phyloP scores from a whole-genome alignment of 1,284 basidiomycete genomes.

The Rhodofomes roseus region DNA sequence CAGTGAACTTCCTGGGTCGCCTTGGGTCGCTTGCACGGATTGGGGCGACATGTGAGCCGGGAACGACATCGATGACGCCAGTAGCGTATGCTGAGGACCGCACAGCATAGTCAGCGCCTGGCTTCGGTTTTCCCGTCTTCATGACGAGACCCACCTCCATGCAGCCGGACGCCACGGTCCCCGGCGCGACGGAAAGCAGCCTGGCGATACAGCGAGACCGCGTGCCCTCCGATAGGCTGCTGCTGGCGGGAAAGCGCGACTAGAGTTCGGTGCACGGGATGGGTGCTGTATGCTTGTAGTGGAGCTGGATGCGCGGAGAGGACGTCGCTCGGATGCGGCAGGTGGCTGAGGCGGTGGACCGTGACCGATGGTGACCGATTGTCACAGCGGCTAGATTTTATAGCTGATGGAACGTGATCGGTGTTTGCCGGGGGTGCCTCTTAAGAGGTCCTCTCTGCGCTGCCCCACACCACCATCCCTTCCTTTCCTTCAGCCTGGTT shows the following conservation, averaged over 20 bases:
- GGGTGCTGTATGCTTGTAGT: neutral
- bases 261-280: neutral
- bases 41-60: neutral
- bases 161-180: neutral
- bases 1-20: neutral
- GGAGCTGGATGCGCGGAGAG: neutral
- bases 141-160: neutral
- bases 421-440: slow-evolving; percentile 24
- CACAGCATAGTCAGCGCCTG: neutral
- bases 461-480: slow-evolving; percentile 17
- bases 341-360: neutral
- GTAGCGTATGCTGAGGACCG: neutral
- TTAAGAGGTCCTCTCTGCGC: slow-evolving; percentile 20
- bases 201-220: neutral
- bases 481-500: slow-evolving; percentile 15
- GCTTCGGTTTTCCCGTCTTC: neutral
- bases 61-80: neutral
- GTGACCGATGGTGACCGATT: slow-evolving; percentile 28
- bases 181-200: neutral
- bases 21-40: neutral
- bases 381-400: slow-evolving; percentile 29
- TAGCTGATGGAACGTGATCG: slow-evolving; percentile 29
- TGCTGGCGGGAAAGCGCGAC: neutral
- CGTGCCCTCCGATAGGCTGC: neutral
- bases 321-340: neutral